Base-by-base conservation (phyloP, 306 rosid species). In the Alnus rubra region DNA sequence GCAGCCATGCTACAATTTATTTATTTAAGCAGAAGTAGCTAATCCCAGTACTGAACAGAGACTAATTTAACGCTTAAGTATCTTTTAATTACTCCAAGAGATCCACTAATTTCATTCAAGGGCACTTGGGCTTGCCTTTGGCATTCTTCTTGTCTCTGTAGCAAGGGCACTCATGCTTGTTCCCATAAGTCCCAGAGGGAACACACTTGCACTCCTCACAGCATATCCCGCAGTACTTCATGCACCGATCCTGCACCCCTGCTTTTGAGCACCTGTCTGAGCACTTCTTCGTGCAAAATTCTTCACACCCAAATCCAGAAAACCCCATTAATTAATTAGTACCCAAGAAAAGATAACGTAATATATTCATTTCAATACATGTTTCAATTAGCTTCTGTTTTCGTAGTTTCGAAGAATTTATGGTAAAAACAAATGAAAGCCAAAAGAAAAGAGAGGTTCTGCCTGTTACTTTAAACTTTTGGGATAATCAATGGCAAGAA, bases 111-210 rank as follows among this genome's bases (percentile, higher is more conserved):
- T 23, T 23, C 28, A 23, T 77, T 88, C 79, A 91, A 44, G 97
- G 94, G 87, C 97, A 88, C 78, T 92, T 92, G 86, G 94, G 88
- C 39, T 84, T 87, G 54, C 91, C 91, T 86, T 82, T 88, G 2
- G 74, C 60, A 88, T 84, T 92, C 78, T 65, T 19, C 87, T 85
- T 80, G 91, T 89, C 94, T 74, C 92, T 85, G 76, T 92, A 89
- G 81, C 94, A 92, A 83, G 94, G 94, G 53, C 97, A 92, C 74
- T 90, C 91, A 0, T 92, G 92, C 82, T 92, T 92, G 89, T 90
- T 92, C 39, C 94, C 97, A 50, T 84, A 92, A 1, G 94, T 92
- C 23, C 94, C 92, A 37, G 94, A 92, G 79, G 97, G 94, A 71
- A 93, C 97, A 70, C 97, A 91, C 64, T 89, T 90, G 88, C 97